Conservation (phyloP, 169 alveolate species). For the Plasmodium vinckei region DNA sequence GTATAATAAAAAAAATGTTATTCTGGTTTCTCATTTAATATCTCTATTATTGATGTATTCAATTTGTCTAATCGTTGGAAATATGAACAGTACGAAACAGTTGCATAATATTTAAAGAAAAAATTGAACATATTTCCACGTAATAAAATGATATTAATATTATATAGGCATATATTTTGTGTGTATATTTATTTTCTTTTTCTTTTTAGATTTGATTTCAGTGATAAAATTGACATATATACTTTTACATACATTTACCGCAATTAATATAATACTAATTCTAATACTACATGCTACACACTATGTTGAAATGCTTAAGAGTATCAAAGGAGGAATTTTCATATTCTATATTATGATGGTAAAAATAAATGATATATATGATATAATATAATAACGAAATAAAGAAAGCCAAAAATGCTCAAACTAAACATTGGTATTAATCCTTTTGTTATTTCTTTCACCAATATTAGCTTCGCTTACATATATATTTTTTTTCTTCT, state of each 20-base stretch:
- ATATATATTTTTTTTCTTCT: neutral
- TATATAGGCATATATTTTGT: neutral
- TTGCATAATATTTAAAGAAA: neutral
- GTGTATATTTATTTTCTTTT: constrained; percentile 9
- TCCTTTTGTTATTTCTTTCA: no score
- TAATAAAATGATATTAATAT: neutral
- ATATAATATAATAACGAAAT: no score
- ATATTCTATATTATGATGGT: no score
- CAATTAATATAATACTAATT: constrained; percentile 27
- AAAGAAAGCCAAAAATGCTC: no score
- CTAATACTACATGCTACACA: constrained; percentile 39
- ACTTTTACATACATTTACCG: constrained; percentile 45
- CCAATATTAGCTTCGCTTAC: no score
- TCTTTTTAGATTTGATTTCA: constrained; percentile 34
- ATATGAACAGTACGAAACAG: constrained; percentile 35
- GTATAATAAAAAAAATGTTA: constrained; percentile 42
- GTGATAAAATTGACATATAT: constrained; percentile 34
- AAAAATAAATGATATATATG: no score
- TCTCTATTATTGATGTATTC: constrained; percentile 69
- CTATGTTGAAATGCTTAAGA: constrained; percentile 36
- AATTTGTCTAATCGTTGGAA: constrained; percentile 59
- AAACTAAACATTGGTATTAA: no score
- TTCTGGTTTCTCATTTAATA: constrained; percentile 33
- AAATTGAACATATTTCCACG: neutral
- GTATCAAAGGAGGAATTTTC: constrained; percentile 10